phyloP scores from a whole-genome alignment of 2,329 filamentous ascomycete species.

The Pseudogymnoascus sp. region DNA sequence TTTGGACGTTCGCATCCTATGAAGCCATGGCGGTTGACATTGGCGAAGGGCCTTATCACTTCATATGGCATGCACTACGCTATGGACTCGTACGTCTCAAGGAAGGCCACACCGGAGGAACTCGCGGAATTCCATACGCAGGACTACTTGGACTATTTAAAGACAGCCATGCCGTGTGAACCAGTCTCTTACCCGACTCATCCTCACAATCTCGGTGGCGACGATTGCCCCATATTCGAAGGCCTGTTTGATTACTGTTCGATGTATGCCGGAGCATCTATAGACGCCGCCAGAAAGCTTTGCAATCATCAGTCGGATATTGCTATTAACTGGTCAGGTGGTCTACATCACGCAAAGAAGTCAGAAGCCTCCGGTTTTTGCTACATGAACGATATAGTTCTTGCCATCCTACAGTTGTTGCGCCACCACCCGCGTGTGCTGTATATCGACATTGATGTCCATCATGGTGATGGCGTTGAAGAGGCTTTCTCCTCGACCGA shows the following conservation, averaged over 20 bases:
- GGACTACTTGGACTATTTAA: conserved; percentile 88
- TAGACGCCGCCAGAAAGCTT: conserved; percentile 86
- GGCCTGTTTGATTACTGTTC: conserved; percentile 93
- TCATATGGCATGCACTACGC: conserved; percentile 93
- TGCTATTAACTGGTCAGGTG: conserved; percentile 95
- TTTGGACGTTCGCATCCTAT: conserved; percentile 96
- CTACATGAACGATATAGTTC: conserved; percentile 97
- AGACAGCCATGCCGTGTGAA: conserved; percentile 61
- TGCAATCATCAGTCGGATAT: conserved; percentile 84
- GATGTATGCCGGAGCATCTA: conserved; percentile 81
- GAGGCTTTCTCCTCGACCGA: conserved; percentile 87
- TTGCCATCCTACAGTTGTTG: conserved; percentile 83
- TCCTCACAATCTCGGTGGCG: conserved; percentile 79
- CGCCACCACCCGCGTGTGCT: conserved; percentile 76
- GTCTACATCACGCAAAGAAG: conserved; percentile 93
- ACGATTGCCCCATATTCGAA: conserved; percentile 94
- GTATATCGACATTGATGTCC: conserved; percentile 91
- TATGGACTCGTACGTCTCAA: conserved; percentile 88
- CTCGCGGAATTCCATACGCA: conserved; percentile 77
- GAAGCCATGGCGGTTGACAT: conserved; percentile 95
- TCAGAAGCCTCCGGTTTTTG: conserved; percentile 92
- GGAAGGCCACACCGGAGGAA: conserved; percentile 80
- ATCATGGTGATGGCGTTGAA: conserved; percentile 86
- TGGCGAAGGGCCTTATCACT: conserved; percentile 91
- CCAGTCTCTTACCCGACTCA: conserved; percentile 51